These are phyloP conservation scores for Discostella stelligeroides DNA, from an alignment of 108 stramenopile species.

Conservation along the genomic window DNA sequence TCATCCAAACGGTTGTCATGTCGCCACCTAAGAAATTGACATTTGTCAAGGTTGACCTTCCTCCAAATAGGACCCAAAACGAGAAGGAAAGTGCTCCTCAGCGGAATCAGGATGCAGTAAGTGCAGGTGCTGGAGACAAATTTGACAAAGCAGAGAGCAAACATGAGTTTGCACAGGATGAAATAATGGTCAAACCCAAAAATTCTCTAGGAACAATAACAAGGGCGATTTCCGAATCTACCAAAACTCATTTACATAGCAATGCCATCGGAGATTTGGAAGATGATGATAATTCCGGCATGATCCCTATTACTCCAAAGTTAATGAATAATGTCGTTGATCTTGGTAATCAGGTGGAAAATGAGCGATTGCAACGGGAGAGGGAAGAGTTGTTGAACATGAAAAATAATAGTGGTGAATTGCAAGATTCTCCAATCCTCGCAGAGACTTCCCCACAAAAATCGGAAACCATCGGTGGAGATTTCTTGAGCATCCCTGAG, in stretches of 20 bases:
- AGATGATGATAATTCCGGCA: conserved; percentile 4
- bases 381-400: not conserved
- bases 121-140: conserved; percentile 5
- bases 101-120: too few species aligned
- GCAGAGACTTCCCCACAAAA: not conserved
- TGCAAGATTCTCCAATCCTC: not conserved
- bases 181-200: conserved; percentile 11
- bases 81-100: not conserved
- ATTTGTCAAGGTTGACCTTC: conserved; percentile 10
- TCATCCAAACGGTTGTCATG: conserved; percentile 1
- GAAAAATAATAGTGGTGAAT: too few species aligned
- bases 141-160: not conserved
- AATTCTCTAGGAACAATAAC: not conserved
- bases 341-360: conserved; percentile 2
- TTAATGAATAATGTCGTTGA: not conserved
- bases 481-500: not conserved
- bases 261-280: not conserved
- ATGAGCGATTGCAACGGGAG: not conserved
- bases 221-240: conserved; percentile 1
- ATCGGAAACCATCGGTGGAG: not conserved
- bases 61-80: not conserved
- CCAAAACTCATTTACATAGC: not conserved
- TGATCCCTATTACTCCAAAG: not conserved
- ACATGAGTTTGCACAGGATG: conserved; percentile 4
- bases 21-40: conserved; percentile 4